Evolutionary conservation across 352 stramenopile genomes (phyloP), one percentile per base, ranked within the genome.

Genomic region (Phytophthora constricta): DNA sequence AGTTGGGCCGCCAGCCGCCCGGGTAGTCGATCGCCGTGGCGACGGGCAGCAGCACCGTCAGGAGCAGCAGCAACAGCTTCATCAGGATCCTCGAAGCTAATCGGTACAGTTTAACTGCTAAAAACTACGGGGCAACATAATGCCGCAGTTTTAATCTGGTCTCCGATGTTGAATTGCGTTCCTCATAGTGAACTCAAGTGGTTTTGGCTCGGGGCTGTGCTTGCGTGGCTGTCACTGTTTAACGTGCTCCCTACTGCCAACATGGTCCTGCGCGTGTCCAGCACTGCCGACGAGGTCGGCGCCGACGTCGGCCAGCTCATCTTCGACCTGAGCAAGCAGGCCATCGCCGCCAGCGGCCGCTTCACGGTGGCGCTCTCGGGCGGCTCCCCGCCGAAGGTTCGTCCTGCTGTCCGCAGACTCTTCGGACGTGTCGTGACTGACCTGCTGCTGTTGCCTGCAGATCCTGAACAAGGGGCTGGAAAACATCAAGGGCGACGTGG

Each of bases 321-420:
- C 34, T 75, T 82, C 23, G 70, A 90, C 48, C 62, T 86, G 16
- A 94, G 85, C 77, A 67, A 87, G 61, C 63, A 89, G 19, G 70
- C 84, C 14, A 93, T 95, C 48, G 71, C 74, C 1, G 50, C 71
- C 20, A 64, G 76, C 49, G 88, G 79, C 47, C 75, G 77, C 65
- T 96, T 96, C 72, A 92, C 84, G 14, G 57, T 97, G 55, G 91
- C 91, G 49, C 79, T 97, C 50, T 97, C 90, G 25, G 91, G 91
- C 41, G 89, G 89, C 34, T 97, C 90, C 10, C 73, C 97, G 45
- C 90, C 90, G 22, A 94, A 89, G 75, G 77, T 95, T 41, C 25
- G 54, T 11, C 22, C 31, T 16, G 25, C 41, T 23, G 27, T 42
- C 41, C 7, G 22, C n/a, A 33, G n/a, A n/a, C 43, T n/a, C 5